Percentiles rank a stretch among this genome's conserved stretches.
These are phyloP conservation scores for Sporisorium exsertum DNA, from an alignment of 1,284 basidiomycete genomes.

Conservation along the genomic window DNA sequence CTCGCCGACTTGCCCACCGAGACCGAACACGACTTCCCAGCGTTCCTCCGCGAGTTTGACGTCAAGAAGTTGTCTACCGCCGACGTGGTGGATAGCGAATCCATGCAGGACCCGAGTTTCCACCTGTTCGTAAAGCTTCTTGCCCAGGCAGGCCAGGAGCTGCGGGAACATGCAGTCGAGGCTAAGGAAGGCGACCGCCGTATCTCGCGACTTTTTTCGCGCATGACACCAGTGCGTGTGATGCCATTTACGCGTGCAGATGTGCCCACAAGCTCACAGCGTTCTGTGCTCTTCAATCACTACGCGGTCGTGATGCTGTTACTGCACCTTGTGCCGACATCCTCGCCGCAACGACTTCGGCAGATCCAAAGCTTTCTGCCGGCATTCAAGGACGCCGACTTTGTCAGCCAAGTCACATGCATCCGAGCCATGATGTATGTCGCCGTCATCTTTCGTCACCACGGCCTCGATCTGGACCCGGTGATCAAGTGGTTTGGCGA, in stretches of 20 bases:
- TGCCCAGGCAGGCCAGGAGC: constrained; percentile 73
- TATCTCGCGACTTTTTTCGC: constrained; percentile 80
- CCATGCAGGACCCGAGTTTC: constrained; percentile 77
- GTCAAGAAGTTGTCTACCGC: constrained; percentile 17
- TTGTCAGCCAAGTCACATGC: constrained; percentile 78
- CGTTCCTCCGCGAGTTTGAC: constrained; percentile 77
- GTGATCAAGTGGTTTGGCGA: constrained; percentile 79
- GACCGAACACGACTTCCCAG: constrained; percentile 77
- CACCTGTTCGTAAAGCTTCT: constrained; percentile 84
- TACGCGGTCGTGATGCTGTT: constrained; percentile 82
- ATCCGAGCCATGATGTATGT: constrained; percentile 84
- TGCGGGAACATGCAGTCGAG: constrained; percentile 23
- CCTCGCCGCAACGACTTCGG: constrained; percentile 74
- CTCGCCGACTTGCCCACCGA: constrained; percentile 84
- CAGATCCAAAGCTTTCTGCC: constrained; percentile 78
- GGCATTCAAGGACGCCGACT: constrained; percentile 77
- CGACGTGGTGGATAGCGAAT: constrained; percentile 67
- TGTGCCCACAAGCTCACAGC: constrained; percentile 74
- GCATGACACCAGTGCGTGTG: constrained; percentile 80
- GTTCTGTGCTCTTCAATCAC: constrained; percentile 88
- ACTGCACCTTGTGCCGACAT: constrained; percentile 78
- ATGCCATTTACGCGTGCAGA: constrained; percentile 70
- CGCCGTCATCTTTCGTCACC: constrained; percentile 77
- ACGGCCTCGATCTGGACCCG: constrained; percentile 74
- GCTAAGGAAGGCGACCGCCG: constrained; percentile 67